Percentiles rank a stretch among this genome's conserved stretches.
phyloP scores from a whole-genome alignment of 169 alveolate genomes.

The Amoebophrya sp. region DNA sequence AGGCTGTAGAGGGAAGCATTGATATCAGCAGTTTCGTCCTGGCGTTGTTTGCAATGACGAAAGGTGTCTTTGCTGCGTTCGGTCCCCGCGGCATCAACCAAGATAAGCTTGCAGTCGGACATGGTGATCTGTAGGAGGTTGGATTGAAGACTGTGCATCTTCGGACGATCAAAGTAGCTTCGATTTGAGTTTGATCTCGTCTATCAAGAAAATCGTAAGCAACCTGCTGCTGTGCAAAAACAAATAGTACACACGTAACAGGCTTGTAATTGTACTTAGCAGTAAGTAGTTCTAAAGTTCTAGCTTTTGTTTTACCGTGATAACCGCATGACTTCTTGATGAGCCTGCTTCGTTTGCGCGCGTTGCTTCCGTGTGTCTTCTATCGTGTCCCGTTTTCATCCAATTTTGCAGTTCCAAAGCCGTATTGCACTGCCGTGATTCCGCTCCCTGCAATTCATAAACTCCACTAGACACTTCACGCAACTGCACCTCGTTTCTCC shows the following conservation, averaged over 20 bases:
- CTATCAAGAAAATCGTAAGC: too few species aligned
- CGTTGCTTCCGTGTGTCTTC: conserved; percentile 20
- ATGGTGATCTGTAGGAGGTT: background rate
- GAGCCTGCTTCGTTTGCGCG: conserved; percentile 30
- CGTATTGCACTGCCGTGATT: background rate
- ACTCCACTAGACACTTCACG: background rate
- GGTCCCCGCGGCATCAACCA: conserved; percentile 24
- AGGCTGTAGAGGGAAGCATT: background rate
- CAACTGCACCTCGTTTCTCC: background rate
- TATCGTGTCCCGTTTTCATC: background rate
- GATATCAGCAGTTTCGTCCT: conserved; percentile 26
- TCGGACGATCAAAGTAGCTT: too few species aligned
- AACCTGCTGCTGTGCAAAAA: background rate
- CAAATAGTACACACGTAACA: background rate
- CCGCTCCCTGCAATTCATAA: background rate
- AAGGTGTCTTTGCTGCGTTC: background rate
- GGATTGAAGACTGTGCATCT: too few species aligned
- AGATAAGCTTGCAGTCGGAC: background rate
- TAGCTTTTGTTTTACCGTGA: conserved; percentile 3
- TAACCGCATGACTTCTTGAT: background rate
- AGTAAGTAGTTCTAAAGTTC: too few species aligned
- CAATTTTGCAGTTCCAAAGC: background rate
- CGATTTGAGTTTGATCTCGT: too few species aligned
- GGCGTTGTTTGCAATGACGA: background rate
- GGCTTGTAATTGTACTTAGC: too few species aligned